Evolutionary conservation across 169 alveolate species (phyloP).

Genomic region (Cytauxzoon felis): DNA sequence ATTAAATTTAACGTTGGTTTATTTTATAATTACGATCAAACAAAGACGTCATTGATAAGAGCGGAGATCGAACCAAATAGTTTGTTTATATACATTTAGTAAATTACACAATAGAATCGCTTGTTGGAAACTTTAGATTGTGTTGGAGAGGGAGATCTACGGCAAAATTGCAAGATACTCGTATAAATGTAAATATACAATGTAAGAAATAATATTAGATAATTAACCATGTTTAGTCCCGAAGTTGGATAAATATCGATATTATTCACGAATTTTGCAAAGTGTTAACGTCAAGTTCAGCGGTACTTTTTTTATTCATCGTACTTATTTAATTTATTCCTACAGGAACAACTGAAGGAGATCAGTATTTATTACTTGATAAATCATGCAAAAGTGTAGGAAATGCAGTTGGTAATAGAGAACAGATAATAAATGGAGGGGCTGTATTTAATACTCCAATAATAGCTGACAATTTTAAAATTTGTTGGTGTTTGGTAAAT

Average conservation of each 20-base stretch:
- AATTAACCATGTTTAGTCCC: not conserved
- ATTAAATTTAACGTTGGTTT: too few species aligned
- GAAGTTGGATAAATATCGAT: not conserved
- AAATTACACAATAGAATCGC: not conserved
- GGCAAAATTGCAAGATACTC: not conserved
- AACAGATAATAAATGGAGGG: not conserved
- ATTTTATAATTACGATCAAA: too few species aligned
- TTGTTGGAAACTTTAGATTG: conserved; percentile 1
- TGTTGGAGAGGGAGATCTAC: conserved; percentile 1
- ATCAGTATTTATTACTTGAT: not conserved
- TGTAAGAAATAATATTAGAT: not conserved
- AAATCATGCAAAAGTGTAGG: not conserved
- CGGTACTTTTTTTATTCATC: conserved; percentile 1
- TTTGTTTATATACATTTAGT: not conserved
- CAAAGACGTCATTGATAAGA: too few species aligned
- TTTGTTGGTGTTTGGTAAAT: conserved; percentile 48
- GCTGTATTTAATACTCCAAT: not conserved
- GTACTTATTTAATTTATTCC: not conserved
- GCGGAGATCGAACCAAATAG: too few species aligned
- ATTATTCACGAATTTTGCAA: not conserved
- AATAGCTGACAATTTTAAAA: not conserved
- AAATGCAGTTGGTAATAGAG: not conserved
- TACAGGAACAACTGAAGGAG: not conserved
- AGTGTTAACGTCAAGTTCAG: not conserved
- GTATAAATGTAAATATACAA: not conserved